A percentile compares a stretch with the other conserved stretches of the same genome.
Evolutionary conservation across 2,329 filamentous ascomycete species (phyloP).

Genomic region (Penicillium sp.): DNA sequence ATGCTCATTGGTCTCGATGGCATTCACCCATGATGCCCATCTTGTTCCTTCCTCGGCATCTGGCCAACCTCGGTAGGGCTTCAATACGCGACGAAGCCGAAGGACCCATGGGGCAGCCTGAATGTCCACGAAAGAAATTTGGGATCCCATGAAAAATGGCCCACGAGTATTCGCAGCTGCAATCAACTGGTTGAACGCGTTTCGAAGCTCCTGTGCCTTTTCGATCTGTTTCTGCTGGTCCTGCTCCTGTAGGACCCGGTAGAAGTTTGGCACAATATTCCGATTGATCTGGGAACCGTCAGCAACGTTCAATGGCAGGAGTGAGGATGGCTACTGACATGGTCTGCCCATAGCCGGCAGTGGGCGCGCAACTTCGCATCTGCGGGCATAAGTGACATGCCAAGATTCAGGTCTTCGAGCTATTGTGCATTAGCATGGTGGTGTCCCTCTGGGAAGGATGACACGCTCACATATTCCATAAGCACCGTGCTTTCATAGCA

Average conservation of each 20-base stretch:
- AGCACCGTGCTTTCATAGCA: conserved; percentile 79
- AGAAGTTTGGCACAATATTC: conserved; percentile 73
- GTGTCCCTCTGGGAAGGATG: neutral
- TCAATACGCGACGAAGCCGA: conserved; percentile 64
- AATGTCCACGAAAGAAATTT: conserved; percentile 67
- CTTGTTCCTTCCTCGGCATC: conserved; percentile 61
- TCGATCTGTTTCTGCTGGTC: conserved; percentile 59
- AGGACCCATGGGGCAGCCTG: conserved; percentile 74
- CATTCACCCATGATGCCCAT: conserved; percentile 68
- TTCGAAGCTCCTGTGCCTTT: conserved; percentile 61
- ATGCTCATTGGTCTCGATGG: conserved; percentile 63
- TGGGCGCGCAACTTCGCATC: conserved; percentile 68
- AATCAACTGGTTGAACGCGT: conserved; percentile 62
- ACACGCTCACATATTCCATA: conserved; percentile 70
- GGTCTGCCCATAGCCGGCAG: conserved; percentile 76
- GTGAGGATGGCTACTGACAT: conserved; percentile 52
- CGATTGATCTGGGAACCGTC: conserved; percentile 63
- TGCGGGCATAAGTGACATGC: conserved; percentile 59
- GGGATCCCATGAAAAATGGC: conserved; percentile 65
- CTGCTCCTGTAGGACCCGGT: conserved; percentile 66
- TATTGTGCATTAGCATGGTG: conserved; percentile 33
- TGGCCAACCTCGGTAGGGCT: conserved; percentile 65
- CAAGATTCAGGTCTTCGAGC: conserved; percentile 70
- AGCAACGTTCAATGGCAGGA: conserved; percentile 6
- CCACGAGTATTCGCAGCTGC: conserved; percentile 58